A percentile compares a stretch with the other conserved stretches of the same genome.
These are phyloP conservation scores for Physaria fendleri DNA, from an alignment of 345 rosid genomes.

Conservation along the genomic window DNA sequence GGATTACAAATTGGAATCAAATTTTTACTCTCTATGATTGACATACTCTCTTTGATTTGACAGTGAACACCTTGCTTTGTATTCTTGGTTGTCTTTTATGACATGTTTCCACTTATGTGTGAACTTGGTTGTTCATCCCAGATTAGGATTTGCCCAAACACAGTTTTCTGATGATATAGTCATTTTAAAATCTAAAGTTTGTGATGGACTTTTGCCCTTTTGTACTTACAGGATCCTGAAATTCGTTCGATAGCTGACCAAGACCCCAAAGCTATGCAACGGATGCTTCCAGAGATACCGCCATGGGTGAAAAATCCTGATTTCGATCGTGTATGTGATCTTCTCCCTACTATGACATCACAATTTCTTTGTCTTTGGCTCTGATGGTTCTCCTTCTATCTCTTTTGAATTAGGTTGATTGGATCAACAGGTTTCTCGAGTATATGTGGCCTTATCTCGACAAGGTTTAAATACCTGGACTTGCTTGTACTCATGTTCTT, in stretches of 20 bases:
- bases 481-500: background rate
- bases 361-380: background rate
- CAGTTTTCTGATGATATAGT: background rate
- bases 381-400: background rate
- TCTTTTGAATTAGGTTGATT: conserved; percentile 54
- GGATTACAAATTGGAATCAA: background rate
- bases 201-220: background rate
- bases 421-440: conserved; percentile 75
- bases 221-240: conserved; percentile 52
- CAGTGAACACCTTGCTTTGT: background rate
- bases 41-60: background rate
- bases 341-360: background rate
- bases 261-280: conserved; percentile 65
- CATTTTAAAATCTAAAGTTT: background rate
- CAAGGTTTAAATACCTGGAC: conserved; percentile 52
- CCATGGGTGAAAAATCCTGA: conserved; percentile 93
- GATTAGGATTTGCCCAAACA: background rate
- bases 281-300: conserved; percentile 92
- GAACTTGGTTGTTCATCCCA: background rate
- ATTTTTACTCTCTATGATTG: background rate
- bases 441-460: conserved; percentile 97
- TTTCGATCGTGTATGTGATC: conserved; percentile 72
- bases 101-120: background rate
- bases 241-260: conserved; percentile 62
- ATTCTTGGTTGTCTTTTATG: background rate